These are phyloP conservation scores for Diaporthe humulicola DNA, from an alignment of 2,329 filamentous ascomycete genomes.

Conservation along the genomic window DNA sequence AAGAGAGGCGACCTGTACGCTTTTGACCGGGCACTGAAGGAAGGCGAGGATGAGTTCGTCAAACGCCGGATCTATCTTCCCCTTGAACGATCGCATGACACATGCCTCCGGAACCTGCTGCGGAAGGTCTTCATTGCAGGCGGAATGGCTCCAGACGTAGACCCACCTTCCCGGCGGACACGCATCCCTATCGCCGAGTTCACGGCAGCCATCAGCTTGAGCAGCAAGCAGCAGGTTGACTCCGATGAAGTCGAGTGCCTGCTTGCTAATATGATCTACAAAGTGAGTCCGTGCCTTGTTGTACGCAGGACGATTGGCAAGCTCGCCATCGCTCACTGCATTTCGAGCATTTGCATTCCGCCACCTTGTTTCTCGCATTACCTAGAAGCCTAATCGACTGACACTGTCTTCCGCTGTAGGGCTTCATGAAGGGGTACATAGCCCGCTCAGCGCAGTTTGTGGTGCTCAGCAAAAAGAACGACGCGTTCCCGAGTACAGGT, in stretches of 20 bases:
- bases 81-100: conserved; percentile 90
- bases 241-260: conserved; percentile 96
- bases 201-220: conserved; percentile 83
- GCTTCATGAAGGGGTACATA: conserved; percentile 98
- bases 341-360: not conserved
- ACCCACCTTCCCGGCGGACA: conserved; percentile 72
- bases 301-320: not conserved
- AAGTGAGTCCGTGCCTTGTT: conserved; percentile 67
- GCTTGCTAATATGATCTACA: conserved; percentile 97
- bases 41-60: conserved; percentile 92
- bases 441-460: conserved; percentile 90
- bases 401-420: conserved; percentile 63
- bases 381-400: conserved; percentile 45
- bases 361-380: not conserved
- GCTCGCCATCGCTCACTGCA: not conserved
- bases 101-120: conserved; percentile 90
- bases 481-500: conserved; percentile 93
- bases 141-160: conserved; percentile 76
- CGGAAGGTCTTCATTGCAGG: conserved; percentile 90
- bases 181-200: conserved; percentile 89
- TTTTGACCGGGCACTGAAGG: conserved; percentile 85
- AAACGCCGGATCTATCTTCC: conserved; percentile 95
- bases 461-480: conserved; percentile 93
- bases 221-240: conserved; percentile 77
- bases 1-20: conserved; percentile 84